A percentile compares a stretch with the other conserved stretches of the same genome.
Conservation (phyloP, 306 rosid species). For the Carpinus viminea region DNA sequence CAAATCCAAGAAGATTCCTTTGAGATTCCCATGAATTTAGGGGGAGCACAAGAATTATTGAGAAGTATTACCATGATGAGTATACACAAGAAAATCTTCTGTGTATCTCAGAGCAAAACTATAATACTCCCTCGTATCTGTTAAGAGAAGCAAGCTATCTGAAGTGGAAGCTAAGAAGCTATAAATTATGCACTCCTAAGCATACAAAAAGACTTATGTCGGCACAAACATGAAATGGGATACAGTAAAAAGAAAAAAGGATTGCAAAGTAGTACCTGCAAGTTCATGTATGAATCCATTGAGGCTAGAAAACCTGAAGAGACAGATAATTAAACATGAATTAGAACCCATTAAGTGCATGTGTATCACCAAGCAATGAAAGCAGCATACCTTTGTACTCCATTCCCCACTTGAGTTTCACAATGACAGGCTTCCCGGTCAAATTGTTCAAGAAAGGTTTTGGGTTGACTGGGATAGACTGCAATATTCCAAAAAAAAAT, state of each 20-base stretch:
- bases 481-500: constrained; percentile 18
- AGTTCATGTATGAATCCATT: constrained; percentile 57
- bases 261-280: constrained; percentile 41
- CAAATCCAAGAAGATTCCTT: neutral
- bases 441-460: constrained; percentile 64
- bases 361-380: neutral
- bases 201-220: neutral
- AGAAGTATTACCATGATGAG: neutral
- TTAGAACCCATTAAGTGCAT: neutral
- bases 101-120: neutral
- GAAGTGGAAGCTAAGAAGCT: neutral
- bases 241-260: neutral
- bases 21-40: too few relatives aligned
- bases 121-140: neutral
- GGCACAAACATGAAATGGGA: neutral
- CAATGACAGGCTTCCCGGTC: constrained; percentile 58
- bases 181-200: neutral
- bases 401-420: constrained; percentile 65
- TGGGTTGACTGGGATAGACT: constrained; percentile 62
- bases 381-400: constrained; percentile 53
- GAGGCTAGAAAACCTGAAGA: constrained; percentile 56
- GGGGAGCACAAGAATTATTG: neutral
- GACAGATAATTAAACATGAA: neutral
- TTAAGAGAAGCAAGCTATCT: neutral
- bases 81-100: neutral